Evolutionary conservation across 1,284 basidiomycete genomes (phyloP).

Genomic region (Cryptococcus sp.): DNA sequence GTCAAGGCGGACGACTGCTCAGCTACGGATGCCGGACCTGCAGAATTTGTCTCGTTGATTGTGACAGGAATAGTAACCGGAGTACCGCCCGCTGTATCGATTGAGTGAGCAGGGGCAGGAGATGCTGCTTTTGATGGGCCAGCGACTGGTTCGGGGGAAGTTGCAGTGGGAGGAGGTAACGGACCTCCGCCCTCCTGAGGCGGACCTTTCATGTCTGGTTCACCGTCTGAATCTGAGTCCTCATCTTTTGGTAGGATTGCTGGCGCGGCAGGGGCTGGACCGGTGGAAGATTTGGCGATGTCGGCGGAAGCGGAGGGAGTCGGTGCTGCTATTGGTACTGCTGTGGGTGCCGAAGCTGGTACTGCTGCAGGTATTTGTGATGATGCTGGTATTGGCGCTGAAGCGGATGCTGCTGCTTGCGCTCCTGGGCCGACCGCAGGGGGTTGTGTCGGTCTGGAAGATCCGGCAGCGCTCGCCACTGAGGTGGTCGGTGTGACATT

Average conservation of each 20-base stretch:
- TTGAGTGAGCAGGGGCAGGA: not conserved
- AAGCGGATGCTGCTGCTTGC: not conserved
- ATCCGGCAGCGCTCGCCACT: not conserved
- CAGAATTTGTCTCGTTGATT: not conserved
- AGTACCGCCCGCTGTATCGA: not conserved
- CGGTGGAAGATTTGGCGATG: not conserved
- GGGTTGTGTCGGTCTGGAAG: not conserved
- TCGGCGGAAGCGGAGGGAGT: not conserved
- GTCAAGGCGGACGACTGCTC: not conserved
- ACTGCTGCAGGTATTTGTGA: not conserved
- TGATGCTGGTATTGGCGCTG: constrained; percentile 5
- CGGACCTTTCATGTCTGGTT: constrained; percentile 40
- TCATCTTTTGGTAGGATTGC: constrained; percentile 7
- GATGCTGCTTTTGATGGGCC: not conserved
- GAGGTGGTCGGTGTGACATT: not conserved
- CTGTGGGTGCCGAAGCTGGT: not conserved
- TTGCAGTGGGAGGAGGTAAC: constrained; percentile 3
- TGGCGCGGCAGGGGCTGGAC: constrained; percentile 3
- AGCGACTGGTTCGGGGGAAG: not conserved
- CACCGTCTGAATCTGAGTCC: constrained; percentile 30
- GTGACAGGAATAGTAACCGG: not conserved
- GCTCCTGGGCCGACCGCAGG: not conserved
- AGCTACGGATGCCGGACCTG: not conserved
- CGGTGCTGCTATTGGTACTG: not conserved
- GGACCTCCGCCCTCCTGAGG: constrained; percentile 44